These are phyloP conservation scores for Musa itinerans DNA, from an alignment of 176 grass and related monocot species.

Conservation along the genomic window DNA sequence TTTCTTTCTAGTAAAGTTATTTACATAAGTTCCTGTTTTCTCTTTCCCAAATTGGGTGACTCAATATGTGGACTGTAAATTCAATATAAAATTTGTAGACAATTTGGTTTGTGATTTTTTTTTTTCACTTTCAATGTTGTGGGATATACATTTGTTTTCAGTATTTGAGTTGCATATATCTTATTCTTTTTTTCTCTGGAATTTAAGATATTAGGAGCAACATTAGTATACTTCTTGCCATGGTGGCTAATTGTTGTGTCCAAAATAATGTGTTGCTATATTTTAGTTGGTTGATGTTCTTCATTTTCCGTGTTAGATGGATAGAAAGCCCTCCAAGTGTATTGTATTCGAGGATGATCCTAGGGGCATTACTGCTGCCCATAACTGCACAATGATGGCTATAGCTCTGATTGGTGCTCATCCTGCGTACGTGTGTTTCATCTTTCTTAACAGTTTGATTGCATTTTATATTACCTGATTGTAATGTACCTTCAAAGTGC, in stretches of 20 bases:
- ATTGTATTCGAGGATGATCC: conserved; percentile 96
- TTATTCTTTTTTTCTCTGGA: neutral
- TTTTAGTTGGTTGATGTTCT: neutral
- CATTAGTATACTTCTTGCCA: neutral
- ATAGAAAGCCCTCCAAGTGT: conserved; percentile 85
- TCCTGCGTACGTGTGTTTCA: conserved; percentile 49
- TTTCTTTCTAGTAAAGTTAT: no score
- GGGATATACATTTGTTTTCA: neutral
- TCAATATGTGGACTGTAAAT: no score
- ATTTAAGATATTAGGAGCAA: neutral
- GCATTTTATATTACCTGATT: neutral
- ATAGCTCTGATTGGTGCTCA: conserved; percentile 75
- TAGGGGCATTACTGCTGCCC: conserved; percentile 69
- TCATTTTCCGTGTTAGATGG: conserved; percentile 39
- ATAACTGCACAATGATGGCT: conserved; percentile 95
- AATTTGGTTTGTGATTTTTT: no score
- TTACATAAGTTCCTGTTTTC: no score
- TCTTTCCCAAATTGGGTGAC: no score
- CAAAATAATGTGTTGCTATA: neutral
- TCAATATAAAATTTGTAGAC: no score
- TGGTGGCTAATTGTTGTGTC: neutral
- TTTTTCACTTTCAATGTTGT: no score
- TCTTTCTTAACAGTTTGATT: conserved; percentile 2
- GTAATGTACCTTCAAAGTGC: no score
- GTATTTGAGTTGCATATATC: neutral